Evolutionary conservation across 495 filamentous ascomycete species (phyloP), one percentile per base, ranked within the genome.

Genomic region (Articulospora tetracladia): DNA sequence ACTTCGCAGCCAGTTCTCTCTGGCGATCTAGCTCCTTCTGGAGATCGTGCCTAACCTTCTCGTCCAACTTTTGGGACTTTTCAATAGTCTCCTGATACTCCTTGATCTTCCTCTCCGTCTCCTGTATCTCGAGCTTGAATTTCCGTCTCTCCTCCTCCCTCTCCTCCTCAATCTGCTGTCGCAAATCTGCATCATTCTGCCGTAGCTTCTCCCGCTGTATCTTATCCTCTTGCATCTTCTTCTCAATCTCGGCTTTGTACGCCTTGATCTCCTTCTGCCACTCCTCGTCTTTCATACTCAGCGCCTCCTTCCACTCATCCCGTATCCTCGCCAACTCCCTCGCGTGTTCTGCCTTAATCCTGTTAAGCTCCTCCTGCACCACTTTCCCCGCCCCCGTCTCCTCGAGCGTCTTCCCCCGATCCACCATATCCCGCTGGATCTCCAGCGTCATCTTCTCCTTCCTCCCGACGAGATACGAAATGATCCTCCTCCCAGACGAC

Each of bases 291-390:
- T 44, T 44, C 11, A 44, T 44, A 19, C n/a, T 17, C 17, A 44
- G 39, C 4, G 39, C 39, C 15, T 44, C 39, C 39, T 44, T 44
- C 39, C 39, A 44, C 39, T 44, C 39, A 44, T 44, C 39, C 4
- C 39, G 39, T 44, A 44, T 44, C 39, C 39, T 44, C 39, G 10
- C n/a, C 39, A 44, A 44, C 39, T 51, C 48, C 17, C 25, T 51
- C 7, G 22, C 22, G 25, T 51, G 25, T 24, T 51, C 25, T 8
- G 22, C 48, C 25, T 28, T 51, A 12, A 25, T 28, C 48, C 25
- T 51, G 48, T 13, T 51, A 4, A 51, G n/a, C 25, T 51, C 48
- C 22, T 51, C 48, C 17, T 51, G 48, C 22, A 51, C 48, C 48
- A 28, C 25, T 28, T 25, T 51, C 6, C 48, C 48, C 6, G 48